phyloP scores from a whole-genome alignment of 352 stramenopile genomes.

The Globisporangium cystogenes region DNA sequence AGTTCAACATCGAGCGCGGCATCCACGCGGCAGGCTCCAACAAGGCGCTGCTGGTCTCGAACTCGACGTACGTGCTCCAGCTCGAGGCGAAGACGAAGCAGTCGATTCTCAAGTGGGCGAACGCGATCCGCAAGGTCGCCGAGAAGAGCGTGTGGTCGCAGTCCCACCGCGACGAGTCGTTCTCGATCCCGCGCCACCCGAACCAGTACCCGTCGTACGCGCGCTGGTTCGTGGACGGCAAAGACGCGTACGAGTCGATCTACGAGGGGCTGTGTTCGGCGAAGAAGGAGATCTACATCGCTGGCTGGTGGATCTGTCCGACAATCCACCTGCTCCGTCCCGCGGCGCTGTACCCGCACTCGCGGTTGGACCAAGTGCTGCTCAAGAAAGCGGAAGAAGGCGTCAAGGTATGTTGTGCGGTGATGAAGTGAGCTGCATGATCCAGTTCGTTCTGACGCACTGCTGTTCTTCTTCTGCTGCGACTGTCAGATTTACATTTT shows the following conservation, averaged over 20 bases:
- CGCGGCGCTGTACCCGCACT: conserved; percentile 46
- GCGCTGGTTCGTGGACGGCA: conserved; percentile 82
- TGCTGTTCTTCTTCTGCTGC: neutral
- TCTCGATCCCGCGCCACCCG: conserved; percentile 64
- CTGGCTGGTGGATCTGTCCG: conserved; percentile 87
- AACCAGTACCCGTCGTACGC: conserved; percentile 57
- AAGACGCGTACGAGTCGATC: conserved; percentile 68
- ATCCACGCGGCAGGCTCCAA: conserved; percentile 76
- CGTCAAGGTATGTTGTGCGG: conserved; percentile 31
- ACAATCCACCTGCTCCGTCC: conserved; percentile 79
- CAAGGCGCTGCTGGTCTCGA: conserved; percentile 72
- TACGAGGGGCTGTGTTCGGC: conserved; percentile 56
- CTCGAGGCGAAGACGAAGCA: conserved; percentile 80
- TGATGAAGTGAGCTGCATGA: neutral
- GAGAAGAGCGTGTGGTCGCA: conserved; percentile 76
- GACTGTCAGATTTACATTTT: conserved; percentile 75
- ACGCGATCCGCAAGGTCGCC: conserved; percentile 67
- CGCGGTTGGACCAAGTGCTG: conserved; percentile 57
- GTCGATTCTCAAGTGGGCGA: conserved; percentile 75
- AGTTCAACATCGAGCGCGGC: conserved; percentile 77
- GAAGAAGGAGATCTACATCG: conserved; percentile 88
- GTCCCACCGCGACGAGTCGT: conserved; percentile 74
- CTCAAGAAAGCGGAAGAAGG: conserved; percentile 72
- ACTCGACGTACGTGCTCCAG: conserved; percentile 82
- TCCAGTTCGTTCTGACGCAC: neutral